Percentiles rank a stretch among this genome's conserved stretches.
phyloP scores from a whole-genome alignment of 257 asterid genomes.

The Fraxinus anomala region DNA sequence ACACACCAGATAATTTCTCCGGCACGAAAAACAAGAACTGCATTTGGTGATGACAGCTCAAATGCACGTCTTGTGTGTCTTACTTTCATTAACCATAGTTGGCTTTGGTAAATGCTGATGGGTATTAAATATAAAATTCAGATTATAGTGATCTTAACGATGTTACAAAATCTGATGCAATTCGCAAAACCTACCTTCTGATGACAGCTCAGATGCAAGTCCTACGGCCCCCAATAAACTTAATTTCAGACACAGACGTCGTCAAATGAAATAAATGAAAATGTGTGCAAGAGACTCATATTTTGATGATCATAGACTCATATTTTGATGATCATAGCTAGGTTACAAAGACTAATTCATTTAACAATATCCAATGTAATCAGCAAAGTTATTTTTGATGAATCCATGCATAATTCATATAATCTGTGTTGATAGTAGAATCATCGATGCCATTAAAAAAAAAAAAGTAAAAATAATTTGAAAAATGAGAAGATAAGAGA shows the following conservation, averaged over 20 bases:
- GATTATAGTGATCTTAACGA: conserved; percentile 11
- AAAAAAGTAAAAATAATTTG: neutral
- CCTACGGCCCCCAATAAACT: neutral
- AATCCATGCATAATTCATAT: neutral
- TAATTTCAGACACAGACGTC: neutral
- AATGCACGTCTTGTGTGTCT: neutral
- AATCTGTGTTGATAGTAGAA: neutral
- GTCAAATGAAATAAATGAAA: neutral
- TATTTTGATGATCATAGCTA: conserved; percentile 5
- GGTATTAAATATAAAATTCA: conserved; percentile 9
- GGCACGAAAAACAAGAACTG: neutral
- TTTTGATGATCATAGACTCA: conserved; percentile 1
- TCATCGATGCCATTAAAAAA: conserved; percentile 15
- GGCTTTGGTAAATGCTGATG: neutral
- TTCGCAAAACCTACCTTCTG: neutral
- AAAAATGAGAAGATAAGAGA: neutral
- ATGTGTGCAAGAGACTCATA: neutral
- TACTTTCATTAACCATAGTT: neutral
- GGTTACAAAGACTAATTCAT: neutral
- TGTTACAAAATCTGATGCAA: neutral
- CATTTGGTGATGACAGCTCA: neutral
- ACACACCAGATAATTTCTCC: conserved; percentile 2
- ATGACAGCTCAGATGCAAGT: neutral
- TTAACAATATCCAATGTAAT: too few species aligned
- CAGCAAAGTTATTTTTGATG: neutral